Percentiles rank a stretch among this genome's conserved stretches.
Evolutionary conservation across 371 early-diverging fungal genomes (phyloP).

Genomic region (Syncephalastrum contaminatum): DNA sequence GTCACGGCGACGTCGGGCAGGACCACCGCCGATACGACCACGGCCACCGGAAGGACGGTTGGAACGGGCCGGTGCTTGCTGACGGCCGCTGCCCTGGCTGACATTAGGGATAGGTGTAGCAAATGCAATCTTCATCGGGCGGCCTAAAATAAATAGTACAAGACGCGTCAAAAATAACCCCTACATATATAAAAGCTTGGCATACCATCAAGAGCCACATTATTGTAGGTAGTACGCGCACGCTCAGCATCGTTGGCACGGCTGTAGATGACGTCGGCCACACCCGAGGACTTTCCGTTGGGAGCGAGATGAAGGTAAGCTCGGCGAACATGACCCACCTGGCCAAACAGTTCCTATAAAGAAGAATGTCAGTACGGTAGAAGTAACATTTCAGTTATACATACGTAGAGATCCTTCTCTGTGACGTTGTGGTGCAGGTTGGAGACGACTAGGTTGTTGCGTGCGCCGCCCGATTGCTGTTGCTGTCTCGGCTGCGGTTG

Average conservation of each 20-base stretch:
- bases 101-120: conserved; percentile 16
- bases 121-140: conserved; percentile 47
- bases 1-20: conserved; percentile 22
- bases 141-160: conserved; percentile 26
- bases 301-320: conserved; percentile 54
- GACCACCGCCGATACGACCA: conserved; percentile 12
- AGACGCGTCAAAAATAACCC: too few species aligned
- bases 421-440: conserved; percentile 65
- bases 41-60: conserved; percentile 1
- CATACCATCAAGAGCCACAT: conserved; percentile 63
- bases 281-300: conserved; percentile 61
- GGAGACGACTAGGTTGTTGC: conserved; percentile 29
- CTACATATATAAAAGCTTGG: not conserved
- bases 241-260: conserved; percentile 43
- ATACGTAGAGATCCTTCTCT: conserved; percentile 64
- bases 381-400: not conserved
- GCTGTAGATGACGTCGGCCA: conserved; percentile 54
- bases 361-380: not conserved
- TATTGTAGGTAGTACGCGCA: conserved; percentile 56
- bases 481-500: too few species aligned
- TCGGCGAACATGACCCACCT: conserved; percentile 45
- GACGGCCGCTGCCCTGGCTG: not conserved
- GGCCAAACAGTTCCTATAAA: conserved; percentile 48
- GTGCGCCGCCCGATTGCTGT: conserved; percentile 5
- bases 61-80: not conserved